Conservation (phyloP, 1,139 yeast species). For the Spathaspora sp. region DNA sequence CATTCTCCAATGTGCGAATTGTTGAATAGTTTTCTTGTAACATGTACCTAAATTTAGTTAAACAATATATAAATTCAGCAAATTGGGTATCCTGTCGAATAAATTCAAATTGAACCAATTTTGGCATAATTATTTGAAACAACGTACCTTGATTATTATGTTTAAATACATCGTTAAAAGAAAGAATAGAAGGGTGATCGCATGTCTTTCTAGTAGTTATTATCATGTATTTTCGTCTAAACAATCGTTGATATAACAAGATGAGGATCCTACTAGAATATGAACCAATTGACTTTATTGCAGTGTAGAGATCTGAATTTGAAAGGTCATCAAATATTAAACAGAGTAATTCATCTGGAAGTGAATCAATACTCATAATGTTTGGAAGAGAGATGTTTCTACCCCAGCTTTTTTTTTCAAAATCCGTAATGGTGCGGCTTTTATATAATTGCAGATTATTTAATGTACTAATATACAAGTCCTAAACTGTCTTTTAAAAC, state of each 20-base stretch:
- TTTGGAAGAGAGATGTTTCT: not conserved
- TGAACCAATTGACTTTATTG: slow-evolving; percentile 15
- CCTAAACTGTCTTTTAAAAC: slow-evolving; percentile 1
- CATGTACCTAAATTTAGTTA: slow-evolving; percentile 18
- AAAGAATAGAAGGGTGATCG: slow-evolving; percentile 8
- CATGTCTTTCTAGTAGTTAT: slow-evolving; percentile 13
- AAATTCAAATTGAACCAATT: slow-evolving; percentile 26
- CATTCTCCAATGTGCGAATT: slow-evolving; percentile 18
- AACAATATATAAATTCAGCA: slow-evolving; percentile 23
- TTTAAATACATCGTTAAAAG: slow-evolving; percentile 11
- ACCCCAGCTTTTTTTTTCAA: too few relatives aligned
- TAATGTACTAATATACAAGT: too few relatives aligned
- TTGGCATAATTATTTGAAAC: slow-evolving; percentile 25
- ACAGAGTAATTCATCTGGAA: slow-evolving; percentile 28
- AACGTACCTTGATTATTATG: slow-evolving; percentile 9
- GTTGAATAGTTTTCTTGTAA: slow-evolving; percentile 7
- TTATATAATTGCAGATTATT: too few relatives aligned
- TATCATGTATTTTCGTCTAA: slow-evolving; percentile 21
- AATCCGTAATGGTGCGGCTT: too few relatives aligned
- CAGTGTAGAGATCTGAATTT: slow-evolving; percentile 20
- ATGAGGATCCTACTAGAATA: slow-evolving; percentile 5
- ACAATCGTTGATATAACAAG: slow-evolving; percentile 21
- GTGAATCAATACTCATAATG: slow-evolving; percentile 4
- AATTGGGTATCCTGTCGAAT: slow-evolving; percentile 30
- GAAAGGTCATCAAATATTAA: slow-evolving; percentile 21